phyloP scores from a whole-genome alignment of 1,284 basidiomycete genomes.

The Tylopilus orsonianus region DNA sequence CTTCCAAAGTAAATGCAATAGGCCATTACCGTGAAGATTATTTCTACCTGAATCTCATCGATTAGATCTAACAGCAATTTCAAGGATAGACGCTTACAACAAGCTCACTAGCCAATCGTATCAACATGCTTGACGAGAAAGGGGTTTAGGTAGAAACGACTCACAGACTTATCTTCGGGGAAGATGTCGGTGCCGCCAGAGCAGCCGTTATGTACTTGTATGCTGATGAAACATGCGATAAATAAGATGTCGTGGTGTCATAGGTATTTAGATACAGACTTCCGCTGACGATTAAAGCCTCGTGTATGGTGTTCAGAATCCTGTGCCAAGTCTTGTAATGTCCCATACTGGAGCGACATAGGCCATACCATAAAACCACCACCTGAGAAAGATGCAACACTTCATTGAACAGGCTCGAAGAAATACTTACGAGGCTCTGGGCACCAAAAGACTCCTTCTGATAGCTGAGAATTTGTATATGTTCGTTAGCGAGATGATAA shows the following conservation, averaged over 20 bases:
- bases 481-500: no score
- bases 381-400: no score
- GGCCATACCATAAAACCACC: background rate
- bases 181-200: background rate
- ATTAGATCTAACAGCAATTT: background rate
- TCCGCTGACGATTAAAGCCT: constrained; percentile 2
- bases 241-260: background rate
- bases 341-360: background rate
- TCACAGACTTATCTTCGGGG: background rate
- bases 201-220: background rate
- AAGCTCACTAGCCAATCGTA: background rate
- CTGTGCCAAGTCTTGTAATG: background rate
- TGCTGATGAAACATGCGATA: background rate
- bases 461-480: constrained; percentile 2
- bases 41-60: background rate
- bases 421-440: constrained; percentile 9
- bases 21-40: background rate
- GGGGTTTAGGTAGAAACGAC: background rate
- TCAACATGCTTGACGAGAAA: background rate
- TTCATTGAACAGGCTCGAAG: no score
- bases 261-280: background rate
- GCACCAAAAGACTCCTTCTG: background rate
- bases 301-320: constrained; percentile 2
- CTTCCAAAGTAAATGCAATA: background rate
- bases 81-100: background rate